Base-by-base conservation (phyloP, 306 rosid species). In the Inga leiocalycina region DNA sequence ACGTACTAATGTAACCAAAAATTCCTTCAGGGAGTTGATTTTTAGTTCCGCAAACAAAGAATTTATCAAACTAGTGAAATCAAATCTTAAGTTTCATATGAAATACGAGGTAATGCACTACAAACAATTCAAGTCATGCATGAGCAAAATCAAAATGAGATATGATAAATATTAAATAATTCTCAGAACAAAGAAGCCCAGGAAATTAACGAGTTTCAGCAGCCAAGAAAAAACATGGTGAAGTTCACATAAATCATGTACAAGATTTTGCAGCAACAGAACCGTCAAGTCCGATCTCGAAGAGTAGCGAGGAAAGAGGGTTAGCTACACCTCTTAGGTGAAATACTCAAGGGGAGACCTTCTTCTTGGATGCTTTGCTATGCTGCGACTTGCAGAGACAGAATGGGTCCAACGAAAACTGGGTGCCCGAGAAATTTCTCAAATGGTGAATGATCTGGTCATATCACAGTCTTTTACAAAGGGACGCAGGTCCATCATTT, bases 361-460 rank as follows among this genome's bases (percentile, higher is more conserved):
- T 39, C 78, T 54, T 75, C 79, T 75, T 75, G n/a, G 37, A 56
- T 56, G 79, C 37, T 39, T 74, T 51, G 78, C 64, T 49, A 20
- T 75, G 68, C 51, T 56, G 69, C 7, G 22, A 73, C 39, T 37
- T 75, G 46, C 66, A 34, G 35, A 75, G 68, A 64, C 79, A 52
- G 48, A 32, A 20, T 32, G 32, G 67, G 66, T 34, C 79, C 48
- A 75, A 75, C 79, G 78, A 74, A 74, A 74, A 74, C 46, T 17
- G 51, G 27, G 48, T 73, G 77, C 62, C 49, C 39, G 45, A 74
- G 65, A 30, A 51, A 74, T 74, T 74, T 74, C 64, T 14, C 30
- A 30, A 16, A 16, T 8, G 64, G 17, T 15, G 62, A 74, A 48
- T 48, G 54, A 48, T 48, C 19, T 48, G 54, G 54, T 49, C 54